A percentile compares a stretch with the other conserved stretches of the same genome.
Conservation (phyloP, 805 yeast genomes). For the Pichia occidentalis region DNA sequence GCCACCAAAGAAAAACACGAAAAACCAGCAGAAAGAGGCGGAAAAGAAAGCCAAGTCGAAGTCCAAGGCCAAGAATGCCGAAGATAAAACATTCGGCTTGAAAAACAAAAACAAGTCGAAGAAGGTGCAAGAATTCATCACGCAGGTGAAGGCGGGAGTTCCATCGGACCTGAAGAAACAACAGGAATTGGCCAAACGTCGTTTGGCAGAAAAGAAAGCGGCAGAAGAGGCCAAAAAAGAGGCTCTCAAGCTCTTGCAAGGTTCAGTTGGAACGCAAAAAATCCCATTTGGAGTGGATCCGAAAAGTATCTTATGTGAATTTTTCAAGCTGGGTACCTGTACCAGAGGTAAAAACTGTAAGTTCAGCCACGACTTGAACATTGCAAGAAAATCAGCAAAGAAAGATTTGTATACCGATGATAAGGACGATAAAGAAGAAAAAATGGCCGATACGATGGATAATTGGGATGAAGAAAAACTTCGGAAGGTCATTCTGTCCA, state of each 20-base stretch:
- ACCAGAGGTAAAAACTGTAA: conserved; percentile 81
- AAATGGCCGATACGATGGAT: conserved; percentile 86
- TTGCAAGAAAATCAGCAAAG: conserved; percentile 85
- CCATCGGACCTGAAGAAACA: conserved; percentile 37
- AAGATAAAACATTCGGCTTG: conserved; percentile 88
- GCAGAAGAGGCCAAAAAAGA: conserved; percentile 86
- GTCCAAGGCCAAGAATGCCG: conserved; percentile 58
- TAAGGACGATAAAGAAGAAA: conserved; percentile 44
- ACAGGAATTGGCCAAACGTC: conserved; percentile 51
- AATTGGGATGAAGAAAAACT: conserved; percentile 96
- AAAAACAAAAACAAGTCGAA: conserved; percentile 93
- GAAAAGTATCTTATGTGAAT: conserved; percentile 83
- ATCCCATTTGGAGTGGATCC: conserved; percentile 98
- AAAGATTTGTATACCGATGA: conserved; percentile 90
- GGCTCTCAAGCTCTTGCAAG: conserved; percentile 69
- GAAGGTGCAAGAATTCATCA: conserved; percentile 71
- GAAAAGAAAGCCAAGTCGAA: conserved; percentile 59
- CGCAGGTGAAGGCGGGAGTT: conserved; percentile 62
- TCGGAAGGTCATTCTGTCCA: conserved; percentile 75
- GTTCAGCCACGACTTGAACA: conserved; percentile 80
- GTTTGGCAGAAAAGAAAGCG: conserved; percentile 84
- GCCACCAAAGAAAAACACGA: conserved; percentile 55
- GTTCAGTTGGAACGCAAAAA: conserved; percentile 64
- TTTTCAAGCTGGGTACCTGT: conserved; percentile 80
- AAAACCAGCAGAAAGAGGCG: conserved; percentile 39